A percentile compares a stretch with the other conserved stretches of the same genome.
phyloP scores from a whole-genome alignment of 2,329 filamentous ascomycete species.

The Trichoderma atroviride region DNA sequence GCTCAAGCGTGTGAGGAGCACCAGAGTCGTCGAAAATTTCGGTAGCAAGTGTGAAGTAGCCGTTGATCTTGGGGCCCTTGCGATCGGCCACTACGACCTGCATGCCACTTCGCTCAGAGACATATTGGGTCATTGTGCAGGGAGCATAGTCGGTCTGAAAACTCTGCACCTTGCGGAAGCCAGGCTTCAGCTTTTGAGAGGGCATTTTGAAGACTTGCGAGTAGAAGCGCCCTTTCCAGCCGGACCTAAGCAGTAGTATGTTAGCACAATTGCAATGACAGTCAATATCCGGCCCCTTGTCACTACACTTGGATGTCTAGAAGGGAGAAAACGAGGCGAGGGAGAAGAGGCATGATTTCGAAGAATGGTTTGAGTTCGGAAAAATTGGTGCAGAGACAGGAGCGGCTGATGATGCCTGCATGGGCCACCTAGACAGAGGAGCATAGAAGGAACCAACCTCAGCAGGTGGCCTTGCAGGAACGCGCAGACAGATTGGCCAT shows the following conservation, averaged over 20 bases:
- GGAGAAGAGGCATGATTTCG: not conserved
- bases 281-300: not conserved
- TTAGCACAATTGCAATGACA: not conserved
- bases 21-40: conserved; percentile 98
- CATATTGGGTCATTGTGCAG: conserved; percentile 89
- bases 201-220: conserved; percentile 50
- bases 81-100: conserved; percentile 89
- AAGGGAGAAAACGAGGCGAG: not conserved
- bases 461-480: conserved; percentile 6
- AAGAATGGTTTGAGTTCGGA: not conserved
- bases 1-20: conserved; percentile 83
- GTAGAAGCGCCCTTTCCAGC: conserved; percentile 11
- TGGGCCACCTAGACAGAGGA: not conserved
- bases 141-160: conserved; percentile 92
- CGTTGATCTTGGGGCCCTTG: conserved; percentile 90
- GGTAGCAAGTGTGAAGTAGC: conserved; percentile 93
- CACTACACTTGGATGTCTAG: not conserved
- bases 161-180: conserved; percentile 82
- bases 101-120: conserved; percentile 92
- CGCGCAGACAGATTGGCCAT: not conserved
- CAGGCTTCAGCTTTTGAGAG: conserved; percentile 50
- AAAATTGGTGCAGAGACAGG: not conserved
- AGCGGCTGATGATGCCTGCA: not conserved
- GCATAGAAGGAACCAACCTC: conserved; percentile 17
- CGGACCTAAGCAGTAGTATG: conserved; percentile 29